phyloP scores from a whole-genome alignment of 1,284 basidiomycete species.

The Stereum hirsutum region DNA sequence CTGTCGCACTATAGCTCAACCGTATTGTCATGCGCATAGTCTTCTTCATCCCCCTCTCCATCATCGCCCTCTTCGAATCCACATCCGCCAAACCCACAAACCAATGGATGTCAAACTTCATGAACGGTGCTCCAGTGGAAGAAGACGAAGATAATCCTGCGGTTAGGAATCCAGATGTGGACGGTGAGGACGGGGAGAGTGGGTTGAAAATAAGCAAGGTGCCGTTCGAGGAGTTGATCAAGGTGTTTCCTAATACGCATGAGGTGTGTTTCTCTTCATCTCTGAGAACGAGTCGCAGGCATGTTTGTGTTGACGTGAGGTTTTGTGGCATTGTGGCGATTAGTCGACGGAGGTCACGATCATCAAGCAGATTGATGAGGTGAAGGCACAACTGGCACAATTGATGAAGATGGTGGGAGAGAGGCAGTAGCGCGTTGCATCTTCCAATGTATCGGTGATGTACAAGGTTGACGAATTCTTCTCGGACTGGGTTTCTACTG shows the following conservation, averaged over 20 bases:
- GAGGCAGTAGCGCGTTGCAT: too few relatives aligned
- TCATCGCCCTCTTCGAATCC: conserved; percentile 75
- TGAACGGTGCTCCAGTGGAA: conserved; percentile 53
- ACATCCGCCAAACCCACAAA: conserved; percentile 39
- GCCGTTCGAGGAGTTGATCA: conserved; percentile 67
- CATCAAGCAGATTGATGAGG: conserved; percentile 49
- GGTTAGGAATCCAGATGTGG: conserved; percentile 51
- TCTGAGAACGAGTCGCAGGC: conserved; percentile 18
- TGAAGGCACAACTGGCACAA: conserved; percentile 48
- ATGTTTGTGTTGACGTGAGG: conserved; percentile 1
- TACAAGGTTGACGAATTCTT: too few relatives aligned
- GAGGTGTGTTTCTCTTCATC: too few relatives aligned
- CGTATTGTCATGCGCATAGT: conserved; percentile 66
- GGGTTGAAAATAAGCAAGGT: conserved; percentile 67
- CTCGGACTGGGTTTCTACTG: too few relatives aligned
- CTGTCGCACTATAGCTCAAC: conserved; percentile 51
- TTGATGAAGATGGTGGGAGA: conserved; percentile 43
- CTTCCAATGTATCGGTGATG: too few relatives aligned
- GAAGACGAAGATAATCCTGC: conserved; percentile 54
- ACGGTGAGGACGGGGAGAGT: conserved; percentile 42
- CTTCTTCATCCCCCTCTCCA: conserved; percentile 72
- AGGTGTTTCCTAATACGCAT: conserved; percentile 68
- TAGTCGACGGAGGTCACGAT: conserved; percentile 69
- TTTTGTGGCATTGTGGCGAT: conserved; percentile 1
- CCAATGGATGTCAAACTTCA: conserved; percentile 62